Base-by-base conservation (phyloP, 306 rosid genomes). In the Quercus variabilis region DNA sequence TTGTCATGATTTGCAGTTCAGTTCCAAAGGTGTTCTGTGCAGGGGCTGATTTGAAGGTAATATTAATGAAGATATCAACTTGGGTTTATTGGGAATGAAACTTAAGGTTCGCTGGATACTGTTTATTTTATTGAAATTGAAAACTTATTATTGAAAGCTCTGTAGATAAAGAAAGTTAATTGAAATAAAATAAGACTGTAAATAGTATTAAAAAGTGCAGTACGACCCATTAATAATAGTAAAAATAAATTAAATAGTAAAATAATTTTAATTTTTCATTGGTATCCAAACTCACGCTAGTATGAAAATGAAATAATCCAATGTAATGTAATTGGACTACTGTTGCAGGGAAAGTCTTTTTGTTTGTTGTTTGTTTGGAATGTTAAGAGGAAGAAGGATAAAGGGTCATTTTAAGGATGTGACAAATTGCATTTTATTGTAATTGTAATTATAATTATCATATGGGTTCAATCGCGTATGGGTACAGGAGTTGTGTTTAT, bases 11-110 rank as follows among this genome's bases (percentile, higher is more conserved):
- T 73, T 60, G 85, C 72, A 94, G 97, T 78, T 90, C 85, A 52
- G 96, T 94, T 79, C 94, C 93, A 4, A 85, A 86, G 83, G 93
- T 83, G 67, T 91, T 82, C 67, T 91, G 95, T 73, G 93, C 93
- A 9, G 95, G 95, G 31, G 95, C 91, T 17, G 95, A 91, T 87
- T 84, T 91, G 73, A 89, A 89, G 86, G 89, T 80, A 28, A 18
- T 76, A 77, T 73, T 64, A 71, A 72, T 38, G 57, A 74, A 74
- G 69, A 70, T 67, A 35, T 43, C 1, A 4, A 19, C 14, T 74
- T 20, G 46, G 72, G 17, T 49, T 10, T 49, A 1, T 49, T 49
- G 54, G 54, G 5, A 18, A 64, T 30, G 23, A 5, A 17, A 63
- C 20, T 63, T 63, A 30, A 2, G n/a, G 28, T 26, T 0, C 2